Evolutionary conservation across 2,329 filamentous ascomycete species (phyloP).

Genomic region (Amesomyces nigricolor): DNA sequence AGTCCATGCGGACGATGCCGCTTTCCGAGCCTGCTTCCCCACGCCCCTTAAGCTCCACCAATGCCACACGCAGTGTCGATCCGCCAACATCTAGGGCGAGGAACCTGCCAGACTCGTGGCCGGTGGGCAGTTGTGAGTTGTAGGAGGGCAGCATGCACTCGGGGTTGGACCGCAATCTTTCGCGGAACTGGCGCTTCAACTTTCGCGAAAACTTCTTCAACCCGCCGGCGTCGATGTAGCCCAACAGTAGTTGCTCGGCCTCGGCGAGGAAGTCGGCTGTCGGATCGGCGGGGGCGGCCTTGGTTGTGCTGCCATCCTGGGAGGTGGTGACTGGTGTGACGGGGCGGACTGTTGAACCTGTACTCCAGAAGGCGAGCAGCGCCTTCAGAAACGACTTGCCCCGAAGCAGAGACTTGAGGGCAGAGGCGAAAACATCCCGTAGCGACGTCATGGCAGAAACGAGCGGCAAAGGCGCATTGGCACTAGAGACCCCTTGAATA

Average conservation of each 20-base stretch:
- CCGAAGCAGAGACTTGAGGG: constrained; percentile 52
- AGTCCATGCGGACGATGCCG: constrained; percentile 49
- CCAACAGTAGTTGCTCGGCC: constrained; percentile 48
- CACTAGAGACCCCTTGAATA: constrained; percentile 24
- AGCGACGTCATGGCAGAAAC: constrained; percentile 53
- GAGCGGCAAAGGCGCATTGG: constrained; percentile 43
- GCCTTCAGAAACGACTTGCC: constrained; percentile 56
- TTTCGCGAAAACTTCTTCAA: constrained; percentile 43
- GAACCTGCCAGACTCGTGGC: constrained; percentile 53
- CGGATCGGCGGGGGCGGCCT: constrained; percentile 26
- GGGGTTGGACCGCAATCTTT: constrained; percentile 46
- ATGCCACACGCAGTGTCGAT: constrained; percentile 59
- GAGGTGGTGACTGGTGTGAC: constrained; percentile 20
- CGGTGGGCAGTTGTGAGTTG: constrained; percentile 58
- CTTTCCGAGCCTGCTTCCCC: constrained; percentile 36
- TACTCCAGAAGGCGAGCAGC: constrained; percentile 50
- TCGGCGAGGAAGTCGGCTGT: constrained; percentile 52
- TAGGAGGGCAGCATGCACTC: constrained; percentile 62
- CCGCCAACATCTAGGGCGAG: constrained; percentile 64
- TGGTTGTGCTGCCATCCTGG: constrained; percentile 21
- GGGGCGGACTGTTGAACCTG: constrained; percentile 35
- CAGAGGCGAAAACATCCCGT: constrained; percentile 49
- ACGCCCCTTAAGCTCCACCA: constrained; percentile 54
- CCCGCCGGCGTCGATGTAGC: constrained; percentile 41
- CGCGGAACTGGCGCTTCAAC: constrained; percentile 51